Evolutionary conservation across 805 yeast genomes (phyloP), one percentile per base, ranked within the genome.

Genomic region (Sugiyamaella boreocaroliniensis): DNA sequence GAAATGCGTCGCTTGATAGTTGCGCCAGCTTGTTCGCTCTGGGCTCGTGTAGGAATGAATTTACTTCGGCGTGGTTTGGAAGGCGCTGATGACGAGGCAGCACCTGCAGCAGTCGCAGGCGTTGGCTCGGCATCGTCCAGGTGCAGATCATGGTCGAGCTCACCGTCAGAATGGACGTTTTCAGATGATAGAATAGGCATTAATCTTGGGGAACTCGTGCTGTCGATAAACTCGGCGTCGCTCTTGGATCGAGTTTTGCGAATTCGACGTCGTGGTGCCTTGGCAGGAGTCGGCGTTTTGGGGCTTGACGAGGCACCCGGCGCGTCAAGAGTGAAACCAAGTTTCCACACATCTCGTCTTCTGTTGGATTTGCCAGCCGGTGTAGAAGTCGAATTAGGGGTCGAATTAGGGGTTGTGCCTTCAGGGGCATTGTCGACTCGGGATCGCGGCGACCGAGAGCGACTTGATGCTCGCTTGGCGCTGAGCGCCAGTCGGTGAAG

Each of bases 201-300:
- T 15, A 14, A 16, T 16, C 41, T 29, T 16, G 8, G 34, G 22
- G 53, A 18, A 14, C 53, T 41, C 41, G 19, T 19, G 10, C 7
- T 14, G 15, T 40, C 43, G 18, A 48, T 22, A 10, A 48, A 51
- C 11, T 51, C 58, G 7, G 58, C 48, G 34, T 58, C 59, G 16
- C 59, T 55, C 26, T 54, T 58, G 19, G 61, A 55, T n/a, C 61
- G 40, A 14, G 48, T 29, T 45, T 55, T 57, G 18, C 49, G 37
- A n/a, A 55, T 19, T 40, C 53, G 47, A 19, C 58, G 52, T n/a
- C 49, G 45, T 6, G 49, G 53, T 12, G 15, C 29, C n/a, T 32
- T 32, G n/a, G 37, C 12, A 3, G 37, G 37, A 9, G 37, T 32
- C 12, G 37, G 37, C 37, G 37, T 32, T 9, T 32, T 32, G 37